A percentile compares a stretch with the other conserved stretches of the same genome.
Evolutionary conservation across 2,329 filamentous ascomycete species (phyloP).

Genomic region (Capronia americana): DNA sequence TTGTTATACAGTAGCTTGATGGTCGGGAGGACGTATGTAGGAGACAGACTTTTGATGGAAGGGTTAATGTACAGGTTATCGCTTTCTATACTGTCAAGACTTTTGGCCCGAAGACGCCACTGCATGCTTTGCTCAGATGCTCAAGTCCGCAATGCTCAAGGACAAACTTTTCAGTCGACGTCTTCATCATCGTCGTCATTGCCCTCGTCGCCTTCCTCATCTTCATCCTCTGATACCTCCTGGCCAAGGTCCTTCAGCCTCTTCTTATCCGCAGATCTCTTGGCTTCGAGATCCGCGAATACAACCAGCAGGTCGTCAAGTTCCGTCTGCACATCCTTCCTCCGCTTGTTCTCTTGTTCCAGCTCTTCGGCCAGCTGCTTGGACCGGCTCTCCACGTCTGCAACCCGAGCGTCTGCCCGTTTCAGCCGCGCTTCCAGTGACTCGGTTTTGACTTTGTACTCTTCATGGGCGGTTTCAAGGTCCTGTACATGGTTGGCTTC

Average conservation of each 20-base stretch:
- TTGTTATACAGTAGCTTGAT: background rate
- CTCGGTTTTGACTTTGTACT: constrained; percentile 53
- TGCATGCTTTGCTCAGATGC: background rate
- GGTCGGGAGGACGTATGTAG: too few relatives aligned
- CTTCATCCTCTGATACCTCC: constrained; percentile 77
- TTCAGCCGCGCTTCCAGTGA: constrained; percentile 60
- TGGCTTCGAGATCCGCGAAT: constrained; percentile 80
- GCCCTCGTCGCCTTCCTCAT: constrained; percentile 65
- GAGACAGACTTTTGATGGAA: background rate
- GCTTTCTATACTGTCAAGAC: constrained; percentile 14
- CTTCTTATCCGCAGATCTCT: constrained; percentile 72
- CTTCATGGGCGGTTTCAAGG: constrained; percentile 62
- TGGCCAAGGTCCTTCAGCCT: constrained; percentile 72
- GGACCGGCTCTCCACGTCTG: constrained; percentile 43
- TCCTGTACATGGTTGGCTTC: constrained; percentile 68
- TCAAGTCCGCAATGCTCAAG: background rate
- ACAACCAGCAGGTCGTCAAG: constrained; percentile 82
- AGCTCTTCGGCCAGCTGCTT: constrained; percentile 31
- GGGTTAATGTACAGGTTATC: constrained; percentile 28
- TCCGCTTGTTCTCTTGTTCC: constrained; percentile 65
- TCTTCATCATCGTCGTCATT: constrained; percentile 49
- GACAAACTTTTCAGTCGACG: constrained; percentile 33
- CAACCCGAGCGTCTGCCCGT: constrained; percentile 47
- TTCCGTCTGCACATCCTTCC: constrained; percentile 70
- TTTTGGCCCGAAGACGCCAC: constrained; percentile 8